Evolutionary conservation across 208 protist species (phyloP), one percentile per base, ranked within the genome.

Genomic region (Acanthamoeba castellanii): DNA sequence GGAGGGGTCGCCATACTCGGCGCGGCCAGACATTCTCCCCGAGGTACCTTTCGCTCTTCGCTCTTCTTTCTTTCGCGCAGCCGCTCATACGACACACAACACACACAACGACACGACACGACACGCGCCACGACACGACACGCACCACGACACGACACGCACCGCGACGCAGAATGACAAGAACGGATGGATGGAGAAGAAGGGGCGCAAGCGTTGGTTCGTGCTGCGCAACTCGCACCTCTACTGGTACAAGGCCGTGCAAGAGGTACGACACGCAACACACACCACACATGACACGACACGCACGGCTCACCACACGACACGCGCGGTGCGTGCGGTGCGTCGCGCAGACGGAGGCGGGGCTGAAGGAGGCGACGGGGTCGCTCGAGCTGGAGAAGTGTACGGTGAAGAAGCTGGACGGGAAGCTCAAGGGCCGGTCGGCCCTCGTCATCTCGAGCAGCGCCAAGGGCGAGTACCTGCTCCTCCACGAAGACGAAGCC

Each of bases 111-210:
- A 52, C 47, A 52, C 47, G 11, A 52, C 47, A 52, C 47, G 47
- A 55, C 50, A 55, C 50, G 14, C 50, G 50, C 1, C 50, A 55
- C 50, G 13, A 55, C 50, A 55, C 50, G 47, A 72, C 66, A 72
- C n/a, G 20, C 66, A 6, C 1, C 50, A 72, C 22, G 18, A 72
- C 9, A 3, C 22, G 20, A 37, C 20, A n/a, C 22, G 7, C 22
- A n/a, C 30, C 22, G 30, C 22, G 66, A n/a, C 32, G 32, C 70
- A 78, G 70, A 78, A 78, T n/a, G 81, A 88, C 32, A 88, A 88
- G 52, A 18, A 61, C 22, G 81, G 81, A 16, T 88, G 81, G 81
- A 22, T 88, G 81, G 81, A 88, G 22, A 88, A 88, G 81, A 88
- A 88, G 32, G 81, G 81, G n/a, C 42, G 81, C 25, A 88, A 59